These are phyloP conservation scores for Ganoderma lingzhi DNA, from an alignment of 1,284 basidiomycete genomes.

Conservation along the genomic window DNA sequence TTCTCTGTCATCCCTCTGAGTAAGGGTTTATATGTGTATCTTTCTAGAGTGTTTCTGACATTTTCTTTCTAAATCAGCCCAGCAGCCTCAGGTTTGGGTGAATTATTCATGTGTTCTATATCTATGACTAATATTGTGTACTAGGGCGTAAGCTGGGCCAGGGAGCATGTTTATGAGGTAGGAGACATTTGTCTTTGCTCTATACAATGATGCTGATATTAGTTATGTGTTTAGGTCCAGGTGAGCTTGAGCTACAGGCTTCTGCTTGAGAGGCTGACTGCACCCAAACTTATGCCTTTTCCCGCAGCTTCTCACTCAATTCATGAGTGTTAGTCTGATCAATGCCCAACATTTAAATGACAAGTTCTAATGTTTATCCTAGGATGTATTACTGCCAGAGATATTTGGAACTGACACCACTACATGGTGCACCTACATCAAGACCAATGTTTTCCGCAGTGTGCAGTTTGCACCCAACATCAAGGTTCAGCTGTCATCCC, in stretches of 20 bases:
- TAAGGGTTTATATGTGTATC: background rate
- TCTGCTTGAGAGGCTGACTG: background rate
- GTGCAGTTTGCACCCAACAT: background rate
- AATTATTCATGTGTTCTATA: background rate
- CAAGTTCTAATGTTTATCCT: background rate
- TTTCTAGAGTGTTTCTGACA: background rate
- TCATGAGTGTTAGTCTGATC: background rate
- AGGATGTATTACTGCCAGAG: background rate
- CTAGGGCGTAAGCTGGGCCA: constrained; percentile 1
- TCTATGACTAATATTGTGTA: background rate
- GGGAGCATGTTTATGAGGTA: background rate
- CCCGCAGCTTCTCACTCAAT: background rate
- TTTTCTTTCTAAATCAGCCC: background rate
- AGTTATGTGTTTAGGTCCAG: background rate
- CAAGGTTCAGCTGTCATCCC: background rate
- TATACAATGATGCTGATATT: background rate
- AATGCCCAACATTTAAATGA: background rate
- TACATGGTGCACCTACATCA: background rate
- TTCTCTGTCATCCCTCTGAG: background rate
- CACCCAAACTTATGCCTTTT: background rate
- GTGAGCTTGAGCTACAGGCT: background rate
- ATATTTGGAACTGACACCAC: background rate
- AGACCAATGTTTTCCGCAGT: background rate
- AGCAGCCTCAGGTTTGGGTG: background rate
- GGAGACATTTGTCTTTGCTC: background rate